phyloP scores from a whole-genome alignment of 345 rosid genomes.

The Arabidopsis suecica region DNA sequence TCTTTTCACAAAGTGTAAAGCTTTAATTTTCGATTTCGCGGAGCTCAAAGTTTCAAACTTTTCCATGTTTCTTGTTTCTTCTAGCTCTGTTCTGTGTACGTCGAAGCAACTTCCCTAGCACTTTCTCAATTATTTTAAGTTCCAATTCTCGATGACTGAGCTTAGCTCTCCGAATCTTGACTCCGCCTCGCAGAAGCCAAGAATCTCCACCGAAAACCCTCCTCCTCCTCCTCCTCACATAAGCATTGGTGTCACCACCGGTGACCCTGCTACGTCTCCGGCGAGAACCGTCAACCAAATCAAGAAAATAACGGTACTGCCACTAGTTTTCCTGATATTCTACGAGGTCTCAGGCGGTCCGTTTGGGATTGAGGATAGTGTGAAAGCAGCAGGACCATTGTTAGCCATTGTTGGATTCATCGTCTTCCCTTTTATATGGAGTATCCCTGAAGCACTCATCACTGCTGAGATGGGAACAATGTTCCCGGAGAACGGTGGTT shows the following conservation, averaged over 20 bases:
- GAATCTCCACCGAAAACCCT: neutral
- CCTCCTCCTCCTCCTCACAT: neutral
- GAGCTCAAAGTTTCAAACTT: neutral
- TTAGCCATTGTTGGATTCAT: constrained; percentile 69
- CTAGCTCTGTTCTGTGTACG: neutral
- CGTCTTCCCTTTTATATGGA: constrained; percentile 77
- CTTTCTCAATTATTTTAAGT: neutral
- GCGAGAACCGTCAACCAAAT: constrained; percentile 20
- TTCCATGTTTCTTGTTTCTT: neutral
- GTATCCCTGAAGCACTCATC: constrained; percentile 76
- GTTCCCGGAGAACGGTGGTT: constrained; percentile 87
- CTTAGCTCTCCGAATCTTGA: constrained; percentile 3
- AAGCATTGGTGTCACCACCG: constrained; percentile 4
- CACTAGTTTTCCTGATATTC: constrained; percentile 51
- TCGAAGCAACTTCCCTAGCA: neutral
- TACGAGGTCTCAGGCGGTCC: constrained; percentile 53
- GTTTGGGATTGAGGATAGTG: constrained; percentile 83
- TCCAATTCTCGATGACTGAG: constrained; percentile 20
- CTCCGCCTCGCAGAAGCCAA: neutral
- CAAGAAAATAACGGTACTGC: constrained; percentile 61
- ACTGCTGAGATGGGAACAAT: constrained; percentile 85
- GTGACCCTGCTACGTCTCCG: constrained; percentile 5
- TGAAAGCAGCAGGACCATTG: constrained; percentile 72
- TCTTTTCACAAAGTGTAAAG: neutral
- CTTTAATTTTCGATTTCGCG: neutral